phyloP scores from a whole-genome alignment of 2,329 filamentous ascomycete genomes.

The Beauveria sp. region DNA sequence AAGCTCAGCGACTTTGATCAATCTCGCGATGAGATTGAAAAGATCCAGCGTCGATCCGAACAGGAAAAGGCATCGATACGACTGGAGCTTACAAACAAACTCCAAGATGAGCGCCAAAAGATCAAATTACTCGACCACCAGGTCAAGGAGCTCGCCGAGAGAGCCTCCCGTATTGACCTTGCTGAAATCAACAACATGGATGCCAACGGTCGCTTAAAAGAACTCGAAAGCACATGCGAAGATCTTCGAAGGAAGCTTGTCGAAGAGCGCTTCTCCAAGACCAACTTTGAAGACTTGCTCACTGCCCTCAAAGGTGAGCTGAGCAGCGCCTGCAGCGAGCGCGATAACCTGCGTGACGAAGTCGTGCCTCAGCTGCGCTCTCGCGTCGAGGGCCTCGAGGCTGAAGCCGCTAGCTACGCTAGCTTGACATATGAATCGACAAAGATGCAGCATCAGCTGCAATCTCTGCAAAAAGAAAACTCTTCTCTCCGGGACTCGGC shows the following conservation, averaged over 20 bases:
- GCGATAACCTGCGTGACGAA: slow-evolving; percentile 86
- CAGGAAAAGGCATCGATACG: slow-evolving; percentile 86
- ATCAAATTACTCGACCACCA: slow-evolving; percentile 74
- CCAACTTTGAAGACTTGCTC: slow-evolving; percentile 89
- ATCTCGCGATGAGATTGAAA: slow-evolving; percentile 67
- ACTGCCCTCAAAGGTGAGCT: slow-evolving; percentile 77
- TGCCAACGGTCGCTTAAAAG: slow-evolving; percentile 56
- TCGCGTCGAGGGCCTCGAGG: slow-evolving; percentile 70
- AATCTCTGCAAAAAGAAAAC: slow-evolving; percentile 61
- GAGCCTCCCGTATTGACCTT: slow-evolving; percentile 57
- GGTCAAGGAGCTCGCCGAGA: slow-evolving; percentile 73
- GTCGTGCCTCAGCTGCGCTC: slow-evolving; percentile 72
- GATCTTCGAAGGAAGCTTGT: slow-evolving; percentile 73
- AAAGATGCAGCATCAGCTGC: slow-evolving; percentile 81
- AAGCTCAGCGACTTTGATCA: slow-evolving; percentile 64
- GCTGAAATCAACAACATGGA: slow-evolving; percentile 49
- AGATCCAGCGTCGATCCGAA: slow-evolving; percentile 73
- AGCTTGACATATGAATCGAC: slow-evolving; percentile 71
- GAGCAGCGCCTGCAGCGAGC: slow-evolving; percentile 74
- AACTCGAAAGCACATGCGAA: slow-evolving; percentile 74
- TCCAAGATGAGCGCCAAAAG: slow-evolving; percentile 76
- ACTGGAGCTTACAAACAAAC: slow-evolving; percentile 73
- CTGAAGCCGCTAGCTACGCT: slow-evolving; percentile 63
- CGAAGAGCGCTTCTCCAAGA: slow-evolving; percentile 81
- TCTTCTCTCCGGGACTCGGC: slow-evolving; percentile 43